Evolutionary conservation across 78 protist species (phyloP).

Genomic region (Dictyostelium citrinum): DNA sequence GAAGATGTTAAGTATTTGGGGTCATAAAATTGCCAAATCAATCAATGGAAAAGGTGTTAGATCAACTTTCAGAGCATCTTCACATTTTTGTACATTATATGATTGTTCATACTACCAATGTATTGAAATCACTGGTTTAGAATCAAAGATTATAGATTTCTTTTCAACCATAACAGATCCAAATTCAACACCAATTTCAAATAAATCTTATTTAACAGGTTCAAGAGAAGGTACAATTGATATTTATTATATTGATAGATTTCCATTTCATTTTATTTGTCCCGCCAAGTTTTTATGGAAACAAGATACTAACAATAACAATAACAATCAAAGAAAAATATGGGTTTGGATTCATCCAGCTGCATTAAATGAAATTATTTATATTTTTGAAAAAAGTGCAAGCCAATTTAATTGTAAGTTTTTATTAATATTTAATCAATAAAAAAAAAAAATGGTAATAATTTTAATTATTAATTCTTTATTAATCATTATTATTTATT

Average conservation of each 20-base stretch:
- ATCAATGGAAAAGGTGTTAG: conserved; percentile 41
- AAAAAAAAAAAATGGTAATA: too few relatives aligned
- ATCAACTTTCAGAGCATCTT: conserved; percentile 62
- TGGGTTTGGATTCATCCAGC: conserved; percentile 79
- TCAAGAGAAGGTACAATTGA: conserved; percentile 37
- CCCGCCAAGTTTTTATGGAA: conserved; percentile 47
- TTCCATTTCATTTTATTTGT: conserved; percentile 51
- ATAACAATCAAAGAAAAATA: conserved; percentile 2
- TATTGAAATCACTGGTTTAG: conserved; percentile 13
- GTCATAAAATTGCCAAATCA: conserved; percentile 51
- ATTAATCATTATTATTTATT: background rate
- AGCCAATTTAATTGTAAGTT: background rate
- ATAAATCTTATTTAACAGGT: conserved; percentile 15
- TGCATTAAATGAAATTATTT: background rate
- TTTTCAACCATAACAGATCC: conserved; percentile 38
- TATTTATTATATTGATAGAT: conserved; percentile 36
- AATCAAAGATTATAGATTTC: background rate
- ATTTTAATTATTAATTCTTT: too few relatives aligned
- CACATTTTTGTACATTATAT: conserved; percentile 29
- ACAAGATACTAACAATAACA: background rate
- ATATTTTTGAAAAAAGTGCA: background rate
- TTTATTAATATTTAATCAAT: too few relatives aligned
- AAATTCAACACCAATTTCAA: conserved; percentile 1
- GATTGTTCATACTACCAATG: conserved; percentile 52
- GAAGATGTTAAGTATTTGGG: conserved; percentile 80